Conservation (phyloP, 371 early-diverging fungal genomes). For the Syncephalastrum monosporum region DNA sequence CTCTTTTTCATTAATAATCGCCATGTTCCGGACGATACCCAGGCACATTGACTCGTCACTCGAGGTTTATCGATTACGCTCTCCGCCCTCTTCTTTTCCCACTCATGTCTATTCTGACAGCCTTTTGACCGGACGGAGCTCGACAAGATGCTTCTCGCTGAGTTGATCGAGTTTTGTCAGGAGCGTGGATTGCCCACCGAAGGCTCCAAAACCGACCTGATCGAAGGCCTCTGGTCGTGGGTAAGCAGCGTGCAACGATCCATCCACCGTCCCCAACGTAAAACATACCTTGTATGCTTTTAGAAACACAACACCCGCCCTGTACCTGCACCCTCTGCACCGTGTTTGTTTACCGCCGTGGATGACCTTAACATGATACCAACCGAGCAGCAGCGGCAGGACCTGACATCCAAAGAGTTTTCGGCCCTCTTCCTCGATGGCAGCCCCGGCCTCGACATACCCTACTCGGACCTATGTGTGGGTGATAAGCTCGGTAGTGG, state of each 20-base stretch:
- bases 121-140: constrained; percentile 35
- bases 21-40: constrained; percentile 34
- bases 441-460: constrained; percentile 57
- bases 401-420: constrained; percentile 53
- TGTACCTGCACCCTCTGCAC: constrained; percentile 70
- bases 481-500: constrained; percentile 74
- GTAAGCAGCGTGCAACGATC: constrained; percentile 30
- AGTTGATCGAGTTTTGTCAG: constrained; percentile 72
- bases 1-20: constrained; percentile 5
- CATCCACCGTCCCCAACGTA: neutral
- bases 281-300: neutral
- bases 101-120: constrained; percentile 9
- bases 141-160: constrained; percentile 61
- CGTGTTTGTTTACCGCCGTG: constrained; percentile 55
- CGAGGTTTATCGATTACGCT: constrained; percentile 19
- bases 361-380: constrained; percentile 30
- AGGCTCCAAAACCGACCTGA: constrained; percentile 62
- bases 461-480: constrained; percentile 54
- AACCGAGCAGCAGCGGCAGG: constrained; percentile 22
- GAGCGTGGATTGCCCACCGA: constrained; percentile 69
- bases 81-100: neutral
- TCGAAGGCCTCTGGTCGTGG: constrained; percentile 63
- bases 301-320: constrained; percentile 67
- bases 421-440: constrained; percentile 52
- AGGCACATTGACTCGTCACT: constrained; percentile 37